Evolutionary conservation across 1,284 basidiomycete species (phyloP), one percentile per base, ranked within the genome.

Genomic region (Entoloma clypeatum): DNA sequence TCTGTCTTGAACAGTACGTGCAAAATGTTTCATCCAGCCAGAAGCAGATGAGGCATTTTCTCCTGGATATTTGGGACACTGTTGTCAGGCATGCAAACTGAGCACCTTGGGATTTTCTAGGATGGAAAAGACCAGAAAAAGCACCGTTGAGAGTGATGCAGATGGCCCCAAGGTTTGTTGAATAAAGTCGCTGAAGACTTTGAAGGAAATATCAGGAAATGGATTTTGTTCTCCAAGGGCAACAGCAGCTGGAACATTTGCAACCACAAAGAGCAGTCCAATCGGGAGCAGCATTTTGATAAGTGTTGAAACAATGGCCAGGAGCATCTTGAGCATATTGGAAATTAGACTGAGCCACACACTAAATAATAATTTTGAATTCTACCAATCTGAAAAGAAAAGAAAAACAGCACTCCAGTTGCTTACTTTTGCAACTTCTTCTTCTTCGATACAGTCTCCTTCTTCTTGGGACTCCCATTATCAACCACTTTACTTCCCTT

Each of bases 121-220:
- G 24, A 50, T 34, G 11, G 48, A 40, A 22, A 50, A 47, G 7
- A 52, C 21, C 2, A 52, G 7, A 14, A 45, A 36, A 6, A 54
- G 26, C 14, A 45, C 50, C 28, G 45, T 51, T 14, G 50, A 19
- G 14, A 53, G 36, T 11, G 39, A 38, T 5, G 51, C 44, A 31
- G 44, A 24, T 13, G 42, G 17, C 14, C 29, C 33, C 32, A 54
- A 52, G 27, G 43, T 43, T 5, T 22, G 8, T 13, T 42, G 9
- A 25, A 52, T 44, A 34, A 49, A 48, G 5, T 41, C 19, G 13
- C 32, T 40, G 43, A 55, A 55, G 9, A 38, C 33, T 14, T 13
- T 30, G 24, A 54, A 52, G 9, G 37, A 6, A 7, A 54, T 46
- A 37, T 51, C 39, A 17, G 52, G 50, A 39, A 54, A 54, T 7